Base-by-base conservation (phyloP, 768 basidiomycete genomes). In the Serendipita sp. region DNA sequence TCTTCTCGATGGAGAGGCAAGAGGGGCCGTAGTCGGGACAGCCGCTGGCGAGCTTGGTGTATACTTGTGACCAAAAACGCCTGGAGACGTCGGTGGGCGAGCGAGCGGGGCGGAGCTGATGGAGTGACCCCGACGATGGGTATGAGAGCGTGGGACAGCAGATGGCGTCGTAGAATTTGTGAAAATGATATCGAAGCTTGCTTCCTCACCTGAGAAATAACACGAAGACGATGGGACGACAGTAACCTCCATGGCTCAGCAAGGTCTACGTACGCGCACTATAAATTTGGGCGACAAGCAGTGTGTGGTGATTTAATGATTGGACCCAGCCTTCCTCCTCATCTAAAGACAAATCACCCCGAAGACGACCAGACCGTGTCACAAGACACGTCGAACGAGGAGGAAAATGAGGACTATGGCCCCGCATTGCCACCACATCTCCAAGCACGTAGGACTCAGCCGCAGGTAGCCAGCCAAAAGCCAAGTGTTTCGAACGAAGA, bases 151-250 rank as follows among this genome's bases (percentile, higher is more conserved):
- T 28, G 73, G 68, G 24, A 76, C 75, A 0, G 74, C 68, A 50
- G 76, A 70, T 3, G 82, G 77, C 0, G 83, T 77, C 28, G 82
- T 82, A 3, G 83, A 85, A 71, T 95, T 96, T 58, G 87, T 85
- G 72, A 96, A 91, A 0, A 88, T 86, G 66, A 97, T 83, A 2
- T 83, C 86, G 13, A 89, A 90, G 2, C 83, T 77, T 73, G 95
- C 90, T 0, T 81, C 76, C 72, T 97, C 94, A 63, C 94, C 94
- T 0, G 94, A 90, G 71, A 94, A 97, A 74, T 87, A 97, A 0
- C 91, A 89, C 0, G 90, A 86, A 65, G 92, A 87, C 0, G 87
- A 78, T 1, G 94, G 94, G 0, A 69, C 71, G 60, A 76, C 70
- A 4, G 71, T 71, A 22, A 76, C 65, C 62, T 69, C 66, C n/a